A percentile compares a stretch with the other conserved stretches of the same genome.
phyloP scores from a whole-genome alignment of 768 basidiomycete species.

The Lactarius evosmus region DNA sequence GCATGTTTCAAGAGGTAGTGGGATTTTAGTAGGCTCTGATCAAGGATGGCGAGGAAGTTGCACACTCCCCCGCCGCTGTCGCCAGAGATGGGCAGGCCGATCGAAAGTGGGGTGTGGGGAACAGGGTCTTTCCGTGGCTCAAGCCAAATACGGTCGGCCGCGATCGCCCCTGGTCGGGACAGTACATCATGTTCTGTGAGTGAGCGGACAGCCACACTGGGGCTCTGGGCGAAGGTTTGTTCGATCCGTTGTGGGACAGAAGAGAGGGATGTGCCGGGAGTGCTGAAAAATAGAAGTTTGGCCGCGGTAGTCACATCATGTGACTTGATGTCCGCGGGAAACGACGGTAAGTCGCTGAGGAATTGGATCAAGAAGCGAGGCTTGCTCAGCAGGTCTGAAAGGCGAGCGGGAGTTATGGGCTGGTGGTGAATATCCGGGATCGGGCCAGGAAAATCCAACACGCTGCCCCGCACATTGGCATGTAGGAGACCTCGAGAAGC shows the following conservation, averaged over 20 bases:
- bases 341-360: constrained; percentile 29
- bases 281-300: constrained; percentile 60
- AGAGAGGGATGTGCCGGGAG: constrained; percentile 53
- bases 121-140: constrained; percentile 42
- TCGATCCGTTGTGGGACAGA: constrained; percentile 49
- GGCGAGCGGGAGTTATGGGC: constrained; percentile 55
- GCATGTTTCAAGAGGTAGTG: constrained; percentile 70
- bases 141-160: constrained; percentile 66
- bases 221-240: constrained; percentile 53
- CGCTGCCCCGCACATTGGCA: constrained; percentile 63
- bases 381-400: constrained; percentile 48
- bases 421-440: constrained; percentile 49
- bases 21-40: constrained; percentile 72
- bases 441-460: constrained; percentile 43
- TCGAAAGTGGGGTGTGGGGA: constrained; percentile 50
- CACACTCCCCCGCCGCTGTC: constrained; percentile 43
- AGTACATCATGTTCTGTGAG: constrained; percentile 72
- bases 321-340: constrained; percentile 30
- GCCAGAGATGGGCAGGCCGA: constrained; percentile 54
- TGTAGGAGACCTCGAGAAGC: constrained; percentile 63
- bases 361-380: constrained; percentile 46
- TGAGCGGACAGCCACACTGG: constrained; percentile 54
- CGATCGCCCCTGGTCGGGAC: constrained; percentile 68
- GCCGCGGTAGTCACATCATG: constrained; percentile 36
- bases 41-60: constrained; percentile 74